These are phyloP conservation scores for Talaromyces funiculosus DNA, from an alignment of 2,329 filamentous ascomycete genomes.

Conservation along the genomic window DNA sequence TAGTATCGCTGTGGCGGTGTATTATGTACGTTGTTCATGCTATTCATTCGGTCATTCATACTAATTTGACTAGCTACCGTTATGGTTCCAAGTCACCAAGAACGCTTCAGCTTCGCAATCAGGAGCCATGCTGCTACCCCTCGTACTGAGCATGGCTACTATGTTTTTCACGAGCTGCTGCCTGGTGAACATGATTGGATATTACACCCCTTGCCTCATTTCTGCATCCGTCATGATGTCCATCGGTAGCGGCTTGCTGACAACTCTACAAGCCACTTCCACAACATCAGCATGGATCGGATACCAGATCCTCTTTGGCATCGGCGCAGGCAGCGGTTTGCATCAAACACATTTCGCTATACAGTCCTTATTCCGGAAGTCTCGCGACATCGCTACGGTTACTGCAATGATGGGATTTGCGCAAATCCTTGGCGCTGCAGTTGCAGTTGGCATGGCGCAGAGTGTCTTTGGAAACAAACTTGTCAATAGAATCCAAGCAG, in stretches of 20 bases:
- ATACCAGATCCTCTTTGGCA: constrained; percentile 21
- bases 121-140: constrained; percentile 39
- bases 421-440: constrained; percentile 33
- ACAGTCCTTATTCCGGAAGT: constrained; percentile 27
- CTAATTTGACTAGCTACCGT: constrained; percentile 15
- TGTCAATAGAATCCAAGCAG: constrained; percentile 19
- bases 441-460: constrained; percentile 34
- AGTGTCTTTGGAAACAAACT: constrained; percentile 36
- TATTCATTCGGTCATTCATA: background rate
- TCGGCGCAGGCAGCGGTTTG: constrained; percentile 20
- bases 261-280: constrained; percentile 25
- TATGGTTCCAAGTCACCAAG: constrained; percentile 35
- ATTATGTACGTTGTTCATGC: constrained; percentile 15
- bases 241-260: constrained; percentile 27
- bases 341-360: constrained; percentile 31
- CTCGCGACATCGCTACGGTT: constrained; percentile 28
- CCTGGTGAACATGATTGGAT: constrained; percentile 22
- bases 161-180: constrained; percentile 24
- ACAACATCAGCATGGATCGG: constrained; percentile 19
- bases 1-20: constrained; percentile 13
- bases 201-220: constrained; percentile 24
- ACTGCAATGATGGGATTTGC: constrained; percentile 32
- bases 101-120: constrained; percentile 28
- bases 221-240: constrained; percentile 23
- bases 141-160: constrained; percentile 31